Evolutionary conservation across 176 grass and related monocot genomes (phyloP).

Genomic region (Leersia perrieri): DNA sequence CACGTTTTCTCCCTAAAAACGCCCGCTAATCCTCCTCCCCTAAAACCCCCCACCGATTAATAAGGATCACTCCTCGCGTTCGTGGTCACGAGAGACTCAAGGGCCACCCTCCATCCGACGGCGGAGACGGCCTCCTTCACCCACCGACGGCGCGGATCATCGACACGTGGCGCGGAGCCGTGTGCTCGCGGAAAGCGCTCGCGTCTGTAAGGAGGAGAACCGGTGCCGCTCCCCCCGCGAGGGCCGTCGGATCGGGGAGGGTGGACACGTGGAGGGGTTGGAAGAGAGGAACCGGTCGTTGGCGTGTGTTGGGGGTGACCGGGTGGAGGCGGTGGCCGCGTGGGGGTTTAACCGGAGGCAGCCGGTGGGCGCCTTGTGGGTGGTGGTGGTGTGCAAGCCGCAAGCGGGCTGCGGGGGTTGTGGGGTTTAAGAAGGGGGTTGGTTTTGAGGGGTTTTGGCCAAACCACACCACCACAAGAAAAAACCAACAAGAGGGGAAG

Average conservation of each 20-base stretch:
- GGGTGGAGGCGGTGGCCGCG: slow-evolving; percentile 32
- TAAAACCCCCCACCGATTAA: slow-evolving; percentile 25
- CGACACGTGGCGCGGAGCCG: slow-evolving; percentile 10
- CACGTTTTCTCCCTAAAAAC: slow-evolving; percentile 46
- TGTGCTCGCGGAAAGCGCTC: slow-evolving; percentile 33
- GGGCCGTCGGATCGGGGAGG: slow-evolving; percentile 23
- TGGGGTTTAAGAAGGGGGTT: slow-evolving; percentile 59
- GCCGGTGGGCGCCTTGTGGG: slow-evolving; percentile 35
- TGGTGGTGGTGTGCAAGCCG: slow-evolving; percentile 50
- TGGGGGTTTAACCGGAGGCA: slow-evolving; percentile 53
- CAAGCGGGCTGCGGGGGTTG: no score
- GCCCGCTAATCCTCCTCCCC: slow-evolving; percentile 34
- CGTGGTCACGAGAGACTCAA: slow-evolving; percentile 51
- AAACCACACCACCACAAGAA: slow-evolving; percentile 49
- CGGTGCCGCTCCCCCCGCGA: not conserved
- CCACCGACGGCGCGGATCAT: not conserved
- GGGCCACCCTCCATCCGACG: slow-evolving; percentile 44
- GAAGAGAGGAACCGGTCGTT: slow-evolving; percentile 19
- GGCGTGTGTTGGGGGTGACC: slow-evolving; percentile 11
- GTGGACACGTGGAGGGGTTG: slow-evolving; percentile 23
- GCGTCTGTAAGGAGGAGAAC: not conserved
- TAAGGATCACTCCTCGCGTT: slow-evolving; percentile 43
- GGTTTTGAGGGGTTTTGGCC: slow-evolving; percentile 95
- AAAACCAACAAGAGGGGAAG: slow-evolving; percentile 17
- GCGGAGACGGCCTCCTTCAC: not conserved